phyloP scores from a whole-genome alignment of 371 early-diverging fungal species.

The Chytridiales sp. region DNA sequence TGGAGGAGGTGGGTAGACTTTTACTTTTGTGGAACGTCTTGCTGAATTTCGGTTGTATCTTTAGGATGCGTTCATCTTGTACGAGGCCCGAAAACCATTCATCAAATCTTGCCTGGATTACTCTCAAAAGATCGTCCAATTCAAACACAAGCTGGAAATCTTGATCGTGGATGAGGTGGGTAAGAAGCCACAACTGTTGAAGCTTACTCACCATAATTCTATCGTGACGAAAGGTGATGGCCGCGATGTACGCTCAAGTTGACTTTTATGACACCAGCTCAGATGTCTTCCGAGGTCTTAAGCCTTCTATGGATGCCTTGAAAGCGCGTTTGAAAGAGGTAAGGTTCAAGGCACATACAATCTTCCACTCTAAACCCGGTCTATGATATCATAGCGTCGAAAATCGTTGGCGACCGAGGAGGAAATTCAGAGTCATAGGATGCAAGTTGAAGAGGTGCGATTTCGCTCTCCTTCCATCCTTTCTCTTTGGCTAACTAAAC shows the following conservation, averaged over 20 bases:
- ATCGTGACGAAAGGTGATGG: slow-evolving; percentile 19
- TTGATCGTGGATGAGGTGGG: slow-evolving; percentile 23
- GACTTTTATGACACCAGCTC: slow-evolving; percentile 17
- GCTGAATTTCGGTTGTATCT: background rate
- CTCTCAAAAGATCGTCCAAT: slow-evolving; percentile 39
- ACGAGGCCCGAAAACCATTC: slow-evolving; percentile 65
- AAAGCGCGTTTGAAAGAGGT: slow-evolving; percentile 18
- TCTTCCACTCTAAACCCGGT: background rate
- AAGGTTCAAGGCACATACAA: background rate
- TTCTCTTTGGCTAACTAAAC: no score
- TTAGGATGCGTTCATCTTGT: slow-evolving; percentile 62
- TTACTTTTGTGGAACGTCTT: background rate
- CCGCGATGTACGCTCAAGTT: slow-evolving; percentile 22
- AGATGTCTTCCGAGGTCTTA: slow-evolving; percentile 27
- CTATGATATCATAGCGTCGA: no score
- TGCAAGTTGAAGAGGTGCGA: no score
- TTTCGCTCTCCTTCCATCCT: no score
- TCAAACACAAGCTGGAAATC: slow-evolving; percentile 23
- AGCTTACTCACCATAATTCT: background rate
- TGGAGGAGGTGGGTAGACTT: slow-evolving; percentile 52
- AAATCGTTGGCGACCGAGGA: slow-evolving; percentile 21
- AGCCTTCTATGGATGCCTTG: slow-evolving; percentile 23
- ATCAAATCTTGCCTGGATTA: slow-evolving; percentile 49
- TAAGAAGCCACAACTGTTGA: no score
- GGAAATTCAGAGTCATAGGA: slow-evolving; percentile 23